These are phyloP conservation scores for Pleurotus citrinopileatus DNA, from an alignment of 768 basidiomycete species.

Conservation along the genomic window DNA sequence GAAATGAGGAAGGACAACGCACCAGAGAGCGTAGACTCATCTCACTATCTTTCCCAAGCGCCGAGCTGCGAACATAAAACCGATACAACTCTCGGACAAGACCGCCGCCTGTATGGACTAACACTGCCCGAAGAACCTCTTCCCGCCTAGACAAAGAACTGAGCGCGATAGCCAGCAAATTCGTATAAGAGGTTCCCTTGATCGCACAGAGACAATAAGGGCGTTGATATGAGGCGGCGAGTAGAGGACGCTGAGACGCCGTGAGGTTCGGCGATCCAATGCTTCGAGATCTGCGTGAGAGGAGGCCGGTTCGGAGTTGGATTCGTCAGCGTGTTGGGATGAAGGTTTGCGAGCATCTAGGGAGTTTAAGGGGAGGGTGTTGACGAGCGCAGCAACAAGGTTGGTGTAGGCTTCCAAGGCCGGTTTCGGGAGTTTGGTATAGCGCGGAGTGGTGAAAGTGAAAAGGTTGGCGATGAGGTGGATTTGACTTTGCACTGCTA, in stretches of 20 bases:
- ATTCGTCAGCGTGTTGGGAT: slow-evolving; percentile 32
- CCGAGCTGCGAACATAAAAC: slow-evolving; percentile 62
- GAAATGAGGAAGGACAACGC: slow-evolving; percentile 7
- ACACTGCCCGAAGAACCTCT: slow-evolving; percentile 53
- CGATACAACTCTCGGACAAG: slow-evolving; percentile 77
- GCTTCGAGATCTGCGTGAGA: slow-evolving; percentile 39
- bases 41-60: too few species aligned
- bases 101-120: slow-evolving; percentile 48
- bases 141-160: too few species aligned
- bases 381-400: slow-evolving; percentile 50
- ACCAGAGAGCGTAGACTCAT: slow-evolving; percentile 22
- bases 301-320: slow-evolving; percentile 34
- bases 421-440: slow-evolving; percentile 38
- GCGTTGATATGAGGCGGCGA: too few species aligned
- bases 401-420: slow-evolving; percentile 54
- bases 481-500: slow-evolving; percentile 32
- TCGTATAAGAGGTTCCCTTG: too few species aligned
- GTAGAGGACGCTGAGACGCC: slow-evolving; percentile 64
- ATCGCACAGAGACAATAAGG: too few species aligned
- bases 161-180: too few species aligned
- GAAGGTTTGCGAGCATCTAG: slow-evolving; percentile 34
- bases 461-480: slow-evolving; percentile 74
- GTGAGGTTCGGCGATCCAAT: slow-evolving; percentile 57
- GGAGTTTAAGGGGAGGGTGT: too few species aligned
- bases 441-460: too few species aligned